Evolutionary conservation across 1,284 basidiomycete species (phyloP), one percentile per base, ranked within the genome.

Genomic region (Caloboletus inedulis): DNA sequence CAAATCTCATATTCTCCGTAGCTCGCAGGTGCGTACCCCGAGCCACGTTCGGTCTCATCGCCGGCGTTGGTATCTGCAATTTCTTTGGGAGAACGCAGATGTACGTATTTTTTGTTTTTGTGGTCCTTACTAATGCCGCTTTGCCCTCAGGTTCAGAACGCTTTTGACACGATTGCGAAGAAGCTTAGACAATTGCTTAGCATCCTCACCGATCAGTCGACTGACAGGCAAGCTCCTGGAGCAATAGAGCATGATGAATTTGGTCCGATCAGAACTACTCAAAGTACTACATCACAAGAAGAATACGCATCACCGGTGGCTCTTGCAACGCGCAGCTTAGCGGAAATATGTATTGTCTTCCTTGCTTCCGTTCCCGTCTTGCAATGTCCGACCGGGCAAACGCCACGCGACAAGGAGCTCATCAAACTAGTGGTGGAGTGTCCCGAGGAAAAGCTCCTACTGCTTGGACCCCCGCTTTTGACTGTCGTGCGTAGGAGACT

Each of bases 241-340:
- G 66, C 50, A 30, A 57, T 78, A 18, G 81, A 82, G 44, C 77
- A 77, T 23, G 88, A 89, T 62, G 87, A 79, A 41, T 91, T 91
- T 66, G 84, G 72, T 2, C 77, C 82, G 2, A 79, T 85, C 53
- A 72, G 75, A 40, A 79, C 74, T 14, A 70, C 72, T 64, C 71
- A 65, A 62, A 59, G 68, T 54, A 47, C 56, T 23, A 31, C 53
- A 39, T 59, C 64, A 55, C 57, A 62, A 19, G 65, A 66, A 44
- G 66, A 64, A 21, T 52, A 46, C 4, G 14, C 51, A 18, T 48
- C 47, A 14, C 40, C 46, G 1, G 51, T 52, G 42, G n/a, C 53
- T 44, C 37, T 43, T 30, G 58, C 65, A 53, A 68, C 48, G 54
- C 68, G 47, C 55, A 60, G 50, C 59, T 70, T 80, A 27, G 63